Conservation (phyloP, 1,284 basidiomycete species). For the Fomitopsis betulina region DNA sequence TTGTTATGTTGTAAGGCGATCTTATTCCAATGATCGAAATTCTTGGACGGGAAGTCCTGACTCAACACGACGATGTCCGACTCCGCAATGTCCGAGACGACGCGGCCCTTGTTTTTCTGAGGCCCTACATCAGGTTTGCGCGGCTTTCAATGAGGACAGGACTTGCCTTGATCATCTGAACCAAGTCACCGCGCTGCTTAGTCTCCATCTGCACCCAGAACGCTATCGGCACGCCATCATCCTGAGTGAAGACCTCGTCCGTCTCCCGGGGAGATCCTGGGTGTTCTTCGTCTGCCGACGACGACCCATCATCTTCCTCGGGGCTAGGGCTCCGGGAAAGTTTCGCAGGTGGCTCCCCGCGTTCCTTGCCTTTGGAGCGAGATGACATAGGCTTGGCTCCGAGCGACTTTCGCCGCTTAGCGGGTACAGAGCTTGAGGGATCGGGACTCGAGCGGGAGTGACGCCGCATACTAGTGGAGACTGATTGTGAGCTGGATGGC, state of each 20-base stretch:
- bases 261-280: not conserved
- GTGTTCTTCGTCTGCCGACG: not conserved
- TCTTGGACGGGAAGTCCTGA: slow-evolving; percentile 33
- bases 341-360: slow-evolving; percentile 1
- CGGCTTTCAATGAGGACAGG: not conserved
- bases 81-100: slow-evolving; percentile 41
- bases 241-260: slow-evolving; percentile 13
- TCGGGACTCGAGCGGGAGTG: not conserved
- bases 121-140: not conserved
- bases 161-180: slow-evolving; percentile 20
- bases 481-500: not conserved
- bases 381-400: not conserved
- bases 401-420: slow-evolving; percentile 2
- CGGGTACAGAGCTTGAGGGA: not conserved
- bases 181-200: slow-evolving; percentile 18
- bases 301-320: not conserved
- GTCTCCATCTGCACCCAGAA: slow-evolving; percentile 26
- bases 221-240: slow-evolving; percentile 11
- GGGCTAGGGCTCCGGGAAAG: not conserved
- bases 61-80: slow-evolving; percentile 60
- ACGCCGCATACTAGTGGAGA: not conserved
- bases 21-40: slow-evolving; percentile 42
- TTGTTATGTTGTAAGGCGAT: slow-evolving; percentile 31
- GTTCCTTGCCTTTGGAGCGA: slow-evolving; percentile 9
- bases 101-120: slow-evolving; percentile 60